Percentiles rank a stretch among this genome's conserved stretches.
Conservation (phyloP, 2,329 filamentous ascomycete genomes). For the Claviceps sp. region DNA sequence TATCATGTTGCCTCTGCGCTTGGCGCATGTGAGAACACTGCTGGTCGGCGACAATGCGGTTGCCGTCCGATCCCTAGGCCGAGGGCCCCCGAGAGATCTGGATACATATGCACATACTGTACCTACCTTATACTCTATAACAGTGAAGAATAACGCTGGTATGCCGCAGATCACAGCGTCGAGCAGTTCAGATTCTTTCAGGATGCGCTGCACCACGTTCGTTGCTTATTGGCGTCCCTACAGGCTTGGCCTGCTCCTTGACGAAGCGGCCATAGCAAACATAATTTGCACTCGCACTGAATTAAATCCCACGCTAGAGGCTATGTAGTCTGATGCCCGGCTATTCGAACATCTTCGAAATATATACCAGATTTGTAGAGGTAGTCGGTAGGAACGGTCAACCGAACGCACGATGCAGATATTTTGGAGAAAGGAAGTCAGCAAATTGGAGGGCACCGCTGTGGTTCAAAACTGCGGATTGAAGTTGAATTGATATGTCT, state of each 20-base stretch:
- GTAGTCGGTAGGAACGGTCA: too few species aligned
- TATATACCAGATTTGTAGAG: too few species aligned
- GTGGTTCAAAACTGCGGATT: too few species aligned
- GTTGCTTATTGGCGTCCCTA: constrained; percentile 49
- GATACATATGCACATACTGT: neutral
- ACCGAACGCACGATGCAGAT: too few species aligned
- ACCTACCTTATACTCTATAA: too few species aligned
- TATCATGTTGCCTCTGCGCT: constrained; percentile 10
- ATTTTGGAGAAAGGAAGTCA: too few species aligned
- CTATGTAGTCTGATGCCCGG: too few species aligned
- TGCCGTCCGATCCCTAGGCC: neutral
- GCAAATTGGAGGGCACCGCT: too few species aligned
- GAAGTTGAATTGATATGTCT: too few species aligned
- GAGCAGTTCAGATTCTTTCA: constrained; percentile 58
- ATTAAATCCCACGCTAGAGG: too few species aligned
- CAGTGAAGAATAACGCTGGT: neutral
- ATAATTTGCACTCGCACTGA: constrained; percentile 42
- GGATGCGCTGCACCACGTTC: constrained; percentile 49
- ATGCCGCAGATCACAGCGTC: constrained; percentile 43
- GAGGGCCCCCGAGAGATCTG: constrained; percentile 1
- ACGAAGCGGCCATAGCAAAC: constrained; percentile 51
- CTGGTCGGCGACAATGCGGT: constrained; percentile 5
- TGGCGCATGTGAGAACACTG: constrained; percentile 8
- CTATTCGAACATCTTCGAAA: too few species aligned
- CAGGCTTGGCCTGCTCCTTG: constrained; percentile 40